Evolutionary conservation across 169 alveolate species (phyloP).

Genomic region (Besnoitia besnoiti): DNA sequence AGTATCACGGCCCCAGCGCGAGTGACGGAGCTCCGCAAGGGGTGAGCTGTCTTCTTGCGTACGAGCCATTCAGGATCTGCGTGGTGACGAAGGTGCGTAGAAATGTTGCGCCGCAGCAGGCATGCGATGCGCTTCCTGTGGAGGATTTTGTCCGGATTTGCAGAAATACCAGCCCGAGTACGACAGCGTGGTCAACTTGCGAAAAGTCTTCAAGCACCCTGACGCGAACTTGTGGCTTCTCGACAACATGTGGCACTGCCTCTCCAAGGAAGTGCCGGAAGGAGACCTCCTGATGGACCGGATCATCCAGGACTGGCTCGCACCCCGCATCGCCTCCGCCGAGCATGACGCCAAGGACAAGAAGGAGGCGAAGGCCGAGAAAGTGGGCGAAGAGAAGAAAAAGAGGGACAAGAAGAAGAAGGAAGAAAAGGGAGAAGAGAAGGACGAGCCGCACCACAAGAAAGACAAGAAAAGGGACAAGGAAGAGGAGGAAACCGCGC

Average conservation of each 20-base stretch:
- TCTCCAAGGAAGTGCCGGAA: conserved; percentile 14
- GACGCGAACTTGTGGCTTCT: conserved; percentile 33
- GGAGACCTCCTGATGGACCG: conserved; percentile 5
- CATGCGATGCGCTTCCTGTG: not conserved
- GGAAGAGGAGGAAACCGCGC: not conserved
- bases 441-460: not conserved
- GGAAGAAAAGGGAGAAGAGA: not conserved
- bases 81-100: not conserved
- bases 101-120: no score
- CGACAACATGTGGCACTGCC: conserved; percentile 42
- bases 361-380: conserved; percentile 24
- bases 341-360: not conserved
- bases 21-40: no score
- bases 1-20: no score
- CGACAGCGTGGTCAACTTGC: not conserved
- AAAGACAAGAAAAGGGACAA: not conserved
- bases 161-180: conserved; percentile 22
- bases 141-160: not conserved
- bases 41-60: no score
- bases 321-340: not conserved
- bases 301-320: conserved; percentile 17
- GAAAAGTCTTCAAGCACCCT: not conserved
- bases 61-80: not conserved
- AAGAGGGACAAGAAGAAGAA: no score
- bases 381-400: not conserved